These are phyloP conservation scores for Penicillium egyptiacum DNA, from an alignment of 495 filamentous ascomycete species.

Conservation along the genomic window DNA sequence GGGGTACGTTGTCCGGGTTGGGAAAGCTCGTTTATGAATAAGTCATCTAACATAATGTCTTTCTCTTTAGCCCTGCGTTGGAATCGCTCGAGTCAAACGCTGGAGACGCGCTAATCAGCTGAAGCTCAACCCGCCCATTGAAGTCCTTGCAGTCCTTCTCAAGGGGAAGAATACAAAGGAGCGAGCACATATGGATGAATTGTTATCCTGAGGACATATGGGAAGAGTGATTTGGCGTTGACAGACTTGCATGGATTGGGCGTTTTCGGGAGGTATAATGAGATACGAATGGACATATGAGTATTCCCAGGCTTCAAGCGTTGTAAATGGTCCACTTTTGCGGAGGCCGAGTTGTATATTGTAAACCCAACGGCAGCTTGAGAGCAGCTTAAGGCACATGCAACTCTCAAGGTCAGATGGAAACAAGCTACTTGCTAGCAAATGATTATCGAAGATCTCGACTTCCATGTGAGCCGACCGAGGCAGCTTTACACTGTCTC, in stretches of 20 bases:
- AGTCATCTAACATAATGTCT: slow-evolving; percentile 12
- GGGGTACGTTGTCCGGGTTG: slow-evolving; percentile 62
- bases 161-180: slow-evolving; percentile 60
- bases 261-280: neutral
- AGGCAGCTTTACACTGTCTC: neutral
- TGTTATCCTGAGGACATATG: slow-evolving; percentile 53
- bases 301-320: neutral
- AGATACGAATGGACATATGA: neutral
- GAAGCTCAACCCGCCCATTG: slow-evolving; percentile 80
- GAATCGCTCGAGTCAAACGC: slow-evolving; percentile 74
- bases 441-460: neutral
- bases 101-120: slow-evolving; percentile 84
- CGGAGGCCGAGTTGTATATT: neutral
- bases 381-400: too few species aligned
- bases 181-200: slow-evolving; percentile 75
- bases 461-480: slow-evolving; percentile 1
- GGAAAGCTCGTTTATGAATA: neutral
- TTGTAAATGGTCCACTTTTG: neutral
- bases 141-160: slow-evolving; percentile 84
- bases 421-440: neutral
- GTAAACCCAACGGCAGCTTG: too few species aligned
- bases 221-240: neutral
- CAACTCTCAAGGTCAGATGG: neutral
- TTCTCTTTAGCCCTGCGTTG: slow-evolving; percentile 74
- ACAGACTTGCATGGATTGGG: slow-evolving; percentile 3